These are phyloP conservation scores for Blumeria graminis DNA, from an alignment of 2,329 filamentous ascomycete genomes.

Conservation along the genomic window DNA sequence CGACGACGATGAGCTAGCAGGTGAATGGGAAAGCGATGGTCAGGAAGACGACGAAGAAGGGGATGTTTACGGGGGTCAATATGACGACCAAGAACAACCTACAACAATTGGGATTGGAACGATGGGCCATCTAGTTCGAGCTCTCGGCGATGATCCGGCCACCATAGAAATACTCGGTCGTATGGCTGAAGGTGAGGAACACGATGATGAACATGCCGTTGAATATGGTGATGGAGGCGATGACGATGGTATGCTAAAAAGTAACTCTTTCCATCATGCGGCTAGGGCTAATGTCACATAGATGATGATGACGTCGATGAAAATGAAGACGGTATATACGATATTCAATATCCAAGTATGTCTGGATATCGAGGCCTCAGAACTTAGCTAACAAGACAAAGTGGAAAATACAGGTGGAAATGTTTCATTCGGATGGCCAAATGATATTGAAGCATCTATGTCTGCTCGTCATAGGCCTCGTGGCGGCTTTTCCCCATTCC, in stretches of 20 bases:
- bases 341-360: slow-evolving; percentile 34
- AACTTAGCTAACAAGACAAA: slow-evolving; percentile 1
- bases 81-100: slow-evolving; percentile 25
- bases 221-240: slow-evolving; percentile 33
- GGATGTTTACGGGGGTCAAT: slow-evolving; percentile 28
- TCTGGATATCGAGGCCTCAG: slow-evolving; percentile 4
- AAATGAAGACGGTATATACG: slow-evolving; percentile 40
- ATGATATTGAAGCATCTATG: slow-evolving; percentile 25
- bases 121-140: slow-evolving; percentile 30
- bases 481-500: slow-evolving; percentile 33
- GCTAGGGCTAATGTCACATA: slow-evolving; percentile 1
- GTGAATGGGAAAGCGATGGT: slow-evolving; percentile 35
- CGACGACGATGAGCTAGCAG: slow-evolving; percentile 34
- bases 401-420: slow-evolving; percentile 9
- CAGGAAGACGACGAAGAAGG: slow-evolving; percentile 34
- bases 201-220: slow-evolving; percentile 20
- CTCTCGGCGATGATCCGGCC: slow-evolving; percentile 18
- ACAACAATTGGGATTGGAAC: slow-evolving; percentile 9
- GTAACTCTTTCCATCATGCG: neutral
- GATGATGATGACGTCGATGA: slow-evolving; percentile 47
- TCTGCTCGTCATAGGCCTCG: slow-evolving; percentile 27
- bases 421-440: slow-evolving; percentile 31
- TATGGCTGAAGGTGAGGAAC: slow-evolving; percentile 18
- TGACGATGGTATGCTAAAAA: slow-evolving; percentile 25
- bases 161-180: slow-evolving; percentile 17